These are phyloP conservation scores for Lathyrus oleraceus DNA, from an alignment of 306 rosid genomes.

Conservation along the genomic window DNA sequence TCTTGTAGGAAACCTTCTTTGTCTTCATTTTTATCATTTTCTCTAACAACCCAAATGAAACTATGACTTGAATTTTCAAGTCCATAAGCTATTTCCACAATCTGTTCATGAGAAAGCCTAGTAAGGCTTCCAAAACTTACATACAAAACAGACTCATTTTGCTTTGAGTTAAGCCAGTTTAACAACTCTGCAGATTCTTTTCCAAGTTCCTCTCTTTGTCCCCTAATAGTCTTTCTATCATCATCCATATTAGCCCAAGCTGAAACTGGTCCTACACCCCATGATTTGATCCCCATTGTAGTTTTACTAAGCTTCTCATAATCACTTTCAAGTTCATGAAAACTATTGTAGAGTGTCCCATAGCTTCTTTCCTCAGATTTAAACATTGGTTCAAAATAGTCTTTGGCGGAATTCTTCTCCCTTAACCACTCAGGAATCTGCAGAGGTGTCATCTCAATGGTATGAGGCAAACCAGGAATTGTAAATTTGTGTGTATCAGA, in stretches of 20 bases:
- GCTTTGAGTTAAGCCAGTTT: too few species aligned
- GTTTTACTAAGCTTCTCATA: conserved; percentile 26
- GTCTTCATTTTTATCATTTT: not conserved
- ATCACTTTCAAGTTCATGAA: conserved; percentile 33
- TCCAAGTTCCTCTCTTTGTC: too few species aligned
- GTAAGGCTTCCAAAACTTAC: too few species aligned
- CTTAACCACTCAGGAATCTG: conserved; percentile 8
- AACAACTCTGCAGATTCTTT: too few species aligned
- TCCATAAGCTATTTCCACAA: not conserved
- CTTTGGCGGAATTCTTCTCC: not conserved
- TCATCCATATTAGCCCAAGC: too few species aligned
- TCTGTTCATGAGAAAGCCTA: too few species aligned
- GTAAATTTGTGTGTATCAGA: conserved; percentile 25
- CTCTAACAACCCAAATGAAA: not conserved
- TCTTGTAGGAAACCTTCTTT: not conserved
- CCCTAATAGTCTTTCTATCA: too few species aligned
- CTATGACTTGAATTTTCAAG: not conserved
- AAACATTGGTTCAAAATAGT: not conserved
- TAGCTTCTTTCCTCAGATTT: conserved; percentile 32
- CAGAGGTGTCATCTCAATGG: conserved; percentile 16
- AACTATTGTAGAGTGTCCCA: conserved; percentile 34
- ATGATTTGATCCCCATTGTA: too few species aligned
- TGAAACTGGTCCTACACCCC: too few species aligned
- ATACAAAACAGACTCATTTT: too few species aligned
- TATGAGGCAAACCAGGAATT: conserved; percentile 25